These are phyloP conservation scores for Dioscorea dumetorum DNA, from an alignment of 106 monocot genomes.

Conservation along the genomic window DNA sequence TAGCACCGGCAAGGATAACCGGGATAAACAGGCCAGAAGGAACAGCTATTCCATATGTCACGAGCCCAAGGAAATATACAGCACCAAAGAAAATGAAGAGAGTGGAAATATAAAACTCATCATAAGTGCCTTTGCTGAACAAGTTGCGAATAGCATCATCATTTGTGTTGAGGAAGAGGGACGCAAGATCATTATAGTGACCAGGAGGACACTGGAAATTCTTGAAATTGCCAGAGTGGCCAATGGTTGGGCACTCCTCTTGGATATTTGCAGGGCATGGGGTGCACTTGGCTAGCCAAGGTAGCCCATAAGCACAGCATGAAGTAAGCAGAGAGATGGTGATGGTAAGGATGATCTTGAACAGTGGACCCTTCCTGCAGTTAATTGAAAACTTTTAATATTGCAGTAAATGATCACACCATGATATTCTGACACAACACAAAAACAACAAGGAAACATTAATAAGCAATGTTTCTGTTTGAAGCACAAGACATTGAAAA, in stretches of 20 bases:
- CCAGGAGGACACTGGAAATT: conserved; percentile 82
- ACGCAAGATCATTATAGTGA: conserved; percentile 88
- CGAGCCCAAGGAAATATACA: conserved; percentile 62
- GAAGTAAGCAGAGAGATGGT: conserved; percentile 72
- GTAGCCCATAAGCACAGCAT: conserved; percentile 75
- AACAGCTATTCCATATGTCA: conserved; percentile 84
- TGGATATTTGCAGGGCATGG: conserved; percentile 46
- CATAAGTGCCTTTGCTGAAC: conserved; percentile 52
- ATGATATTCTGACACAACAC: not conserved
- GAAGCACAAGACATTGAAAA: not conserved
- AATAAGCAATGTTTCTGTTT: not conserved
- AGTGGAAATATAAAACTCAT: conserved; percentile 51
- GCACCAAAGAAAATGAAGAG: conserved; percentile 60
- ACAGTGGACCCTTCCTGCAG: conserved; percentile 73
- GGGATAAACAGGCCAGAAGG: conserved; percentile 97
- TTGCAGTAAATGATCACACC: not conserved
- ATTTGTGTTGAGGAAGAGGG: conserved; percentile 84
- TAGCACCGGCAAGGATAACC: conserved; percentile 79
- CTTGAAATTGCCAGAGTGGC: conserved; percentile 76
- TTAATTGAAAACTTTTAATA: not conserved
- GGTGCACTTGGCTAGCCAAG: conserved; percentile 72
- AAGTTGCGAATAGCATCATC: conserved; percentile 87
- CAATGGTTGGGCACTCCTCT: conserved; percentile 65
- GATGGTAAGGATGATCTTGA: conserved; percentile 68
- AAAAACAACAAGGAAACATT: not conserved